Percentiles rank a stretch among this genome's conserved stretches.
These are phyloP conservation scores for Strigomonas culicis DNA, from an alignment of 208 protist genomes.

Conservation along the genomic window DNA sequence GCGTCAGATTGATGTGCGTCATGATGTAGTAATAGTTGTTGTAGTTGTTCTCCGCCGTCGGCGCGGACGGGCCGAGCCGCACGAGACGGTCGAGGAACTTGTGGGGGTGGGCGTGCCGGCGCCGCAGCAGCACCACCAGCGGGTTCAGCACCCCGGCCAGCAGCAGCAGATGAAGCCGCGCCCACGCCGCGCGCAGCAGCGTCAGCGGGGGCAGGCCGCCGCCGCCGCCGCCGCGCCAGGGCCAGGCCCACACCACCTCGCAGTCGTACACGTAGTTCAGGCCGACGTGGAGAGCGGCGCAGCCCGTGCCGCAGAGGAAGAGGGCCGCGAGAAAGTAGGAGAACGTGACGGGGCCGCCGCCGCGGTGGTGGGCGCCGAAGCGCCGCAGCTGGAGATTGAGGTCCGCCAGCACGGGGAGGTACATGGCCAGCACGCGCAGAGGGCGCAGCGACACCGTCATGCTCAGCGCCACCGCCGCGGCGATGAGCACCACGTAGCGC, in stretches of 20 bases:
- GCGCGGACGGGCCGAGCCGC: not conserved
- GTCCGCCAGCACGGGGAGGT: constrained; percentile 57
- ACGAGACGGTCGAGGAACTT: not conserved
- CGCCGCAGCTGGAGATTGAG: constrained; percentile 57
- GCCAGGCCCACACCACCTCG: not conserved
- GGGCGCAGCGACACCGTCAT: constrained; percentile 41
- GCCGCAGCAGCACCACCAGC: not conserved
- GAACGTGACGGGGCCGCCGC: not conserved
- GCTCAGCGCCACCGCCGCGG: constrained; percentile 14
- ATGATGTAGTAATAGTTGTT: not conserved
- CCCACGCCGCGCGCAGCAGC: not conserved
- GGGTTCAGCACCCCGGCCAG: not conserved
- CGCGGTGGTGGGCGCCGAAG: not conserved
- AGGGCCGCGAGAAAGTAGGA: not conserved
- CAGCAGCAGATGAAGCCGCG: not conserved
- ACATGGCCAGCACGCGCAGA: constrained; percentile 63
- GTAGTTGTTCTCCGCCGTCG: not conserved
- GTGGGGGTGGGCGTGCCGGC: not conserved
- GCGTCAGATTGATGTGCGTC: constrained; percentile 6
- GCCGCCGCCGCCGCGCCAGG: no score
- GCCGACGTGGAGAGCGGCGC: not conserved
- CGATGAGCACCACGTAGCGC: constrained; percentile 9
- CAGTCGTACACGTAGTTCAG: not conserved
- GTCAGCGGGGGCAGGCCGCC: not conserved
- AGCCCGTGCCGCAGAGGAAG: not conserved